These are phyloP conservation scores for Herpetomonas tarakana DNA, from an alignment of 208 protist species.

Conservation along the genomic window DNA sequence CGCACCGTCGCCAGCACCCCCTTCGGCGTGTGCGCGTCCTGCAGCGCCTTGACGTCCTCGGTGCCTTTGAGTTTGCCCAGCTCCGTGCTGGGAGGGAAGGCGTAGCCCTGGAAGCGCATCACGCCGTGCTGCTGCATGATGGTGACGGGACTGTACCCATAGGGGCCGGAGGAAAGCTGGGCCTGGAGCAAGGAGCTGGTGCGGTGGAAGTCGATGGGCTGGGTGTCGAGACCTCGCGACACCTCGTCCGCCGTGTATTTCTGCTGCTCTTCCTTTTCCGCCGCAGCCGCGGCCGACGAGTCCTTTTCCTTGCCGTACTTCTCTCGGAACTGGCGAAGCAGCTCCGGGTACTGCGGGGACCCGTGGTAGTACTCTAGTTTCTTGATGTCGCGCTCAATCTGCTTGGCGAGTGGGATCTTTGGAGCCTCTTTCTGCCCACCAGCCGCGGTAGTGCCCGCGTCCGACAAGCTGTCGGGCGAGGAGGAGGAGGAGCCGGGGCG, in stretches of 20 bases:
- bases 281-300: background rate
- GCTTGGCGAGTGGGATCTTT: slow-evolving; percentile 20
- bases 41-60: slow-evolving; percentile 13
- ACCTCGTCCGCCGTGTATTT: slow-evolving; percentile 62
- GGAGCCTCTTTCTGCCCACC: slow-evolving; percentile 13
- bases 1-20: slow-evolving; percentile 27
- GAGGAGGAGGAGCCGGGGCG: slow-evolving; percentile 1
- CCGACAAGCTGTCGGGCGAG: too few species aligned
- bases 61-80: slow-evolving; percentile 72
- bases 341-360: slow-evolving; percentile 57
- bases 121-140: slow-evolving; percentile 82
- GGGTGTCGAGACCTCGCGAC: slow-evolving; percentile 45
- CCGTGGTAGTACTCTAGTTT: slow-evolving; percentile 85
- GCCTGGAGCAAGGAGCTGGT: slow-evolving; percentile 53
- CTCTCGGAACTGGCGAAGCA: slow-evolving; percentile 57
- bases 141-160: slow-evolving; percentile 67
- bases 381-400: slow-evolving; percentile 72
- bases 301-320: slow-evolving; percentile 46
- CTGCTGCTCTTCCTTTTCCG: slow-evolving; percentile 3
- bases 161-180: slow-evolving; percentile 59
- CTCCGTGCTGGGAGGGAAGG: slow-evolving; percentile 74
- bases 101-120: slow-evolving; percentile 82
- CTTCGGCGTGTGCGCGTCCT: slow-evolving; percentile 28
- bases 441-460: too few species aligned
- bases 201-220: slow-evolving; percentile 81